phyloP scores from a whole-genome alignment of 805 yeast species.

The Sungouiozyma ichnusensis region DNA sequence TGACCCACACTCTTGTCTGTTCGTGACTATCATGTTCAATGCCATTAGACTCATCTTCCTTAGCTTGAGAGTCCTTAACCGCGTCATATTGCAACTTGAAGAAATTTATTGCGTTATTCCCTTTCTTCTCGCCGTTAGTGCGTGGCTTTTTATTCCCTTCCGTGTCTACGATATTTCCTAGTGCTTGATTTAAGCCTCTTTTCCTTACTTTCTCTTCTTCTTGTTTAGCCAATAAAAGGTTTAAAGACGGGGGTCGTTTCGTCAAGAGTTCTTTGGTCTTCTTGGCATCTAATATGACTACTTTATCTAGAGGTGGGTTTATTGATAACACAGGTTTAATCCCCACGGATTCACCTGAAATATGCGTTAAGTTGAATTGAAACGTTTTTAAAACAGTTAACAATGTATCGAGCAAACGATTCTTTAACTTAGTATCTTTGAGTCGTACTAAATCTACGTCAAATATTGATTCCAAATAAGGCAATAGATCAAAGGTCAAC shows the following conservation, averaged over 20 bases:
- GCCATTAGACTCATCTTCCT: not conserved
- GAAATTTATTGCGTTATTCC: conserved; percentile 22
- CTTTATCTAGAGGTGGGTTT: conserved; percentile 23
- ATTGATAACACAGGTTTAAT: conserved; percentile 12
- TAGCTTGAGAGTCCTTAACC: conserved; percentile 3
- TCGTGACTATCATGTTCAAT: no score
- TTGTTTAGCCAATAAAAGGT: conserved; percentile 20
- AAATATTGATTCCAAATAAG: conserved; percentile 27
- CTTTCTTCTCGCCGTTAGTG: conserved; percentile 11
- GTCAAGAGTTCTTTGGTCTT: conserved; percentile 15
- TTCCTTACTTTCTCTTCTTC: conserved; percentile 26
- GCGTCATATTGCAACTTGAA: conserved; percentile 36
- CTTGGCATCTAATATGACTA: conserved; percentile 19
- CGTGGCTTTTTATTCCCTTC: conserved; percentile 10
- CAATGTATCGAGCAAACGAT: conserved; percentile 28
- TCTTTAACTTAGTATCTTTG: conserved; percentile 19
- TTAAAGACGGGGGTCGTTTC: conserved; percentile 18
- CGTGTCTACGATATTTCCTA: conserved; percentile 9
- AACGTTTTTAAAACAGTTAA: conserved; percentile 32
- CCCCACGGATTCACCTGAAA: conserved; percentile 21
- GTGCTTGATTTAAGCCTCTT: conserved; percentile 21
- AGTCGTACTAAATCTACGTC: conserved; percentile 17
- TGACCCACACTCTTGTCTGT: conserved; percentile 54
- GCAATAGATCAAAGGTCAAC: conserved; percentile 27
- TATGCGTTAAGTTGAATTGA: conserved; percentile 32